Evolutionary conservation across 169 alveolate genomes (phyloP), one percentile per base, ranked within the genome.

Genomic region (Cryptosporidium tyzzeri): DNA sequence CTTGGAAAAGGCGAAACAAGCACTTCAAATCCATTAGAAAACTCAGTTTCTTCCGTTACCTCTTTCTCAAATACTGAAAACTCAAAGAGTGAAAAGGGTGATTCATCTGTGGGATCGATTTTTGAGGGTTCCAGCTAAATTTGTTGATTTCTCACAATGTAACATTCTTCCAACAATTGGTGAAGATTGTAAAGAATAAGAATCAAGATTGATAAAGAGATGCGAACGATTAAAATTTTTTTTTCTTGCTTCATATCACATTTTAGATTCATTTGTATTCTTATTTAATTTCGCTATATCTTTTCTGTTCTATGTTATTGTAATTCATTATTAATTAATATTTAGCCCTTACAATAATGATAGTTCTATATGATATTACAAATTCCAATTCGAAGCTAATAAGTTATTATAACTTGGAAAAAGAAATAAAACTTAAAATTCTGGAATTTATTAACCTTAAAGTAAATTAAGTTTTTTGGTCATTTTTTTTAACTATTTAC

Each of bases 41-140:
- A 7, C 31, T 33, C 71, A 29, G 53, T 9, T 8, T 21, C 29
- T n/a, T 65, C 84, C 1, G 26, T 10, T 21, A 41, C 16, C n/a
- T 10, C 59, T 8, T 69, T 48, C 33, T 65, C 50, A 65, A 12
- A 21, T 65, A 2, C 23, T 8, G 53, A 65, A 26, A 14, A 7
- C 26, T 65, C 71, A 65, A 37, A 65, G 18, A 8, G 8, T 29
- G 50, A 65, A 35, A 65, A 65, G 26, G n/a, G 53, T n/a, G 71
- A 65, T 8, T 37, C 73, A 18, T 67, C 73, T 26, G 0, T 10
- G 9, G 80, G 59, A 41, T 69, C 80, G 8, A 69, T 69, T 18
- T 69, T 69, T 41, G 80, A 69, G 0, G 18, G 26, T 9, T 69
- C 80, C 80, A 39, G 23, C 39, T 69, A 69, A 69, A 23, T 55